Base-by-base conservation (phyloP, 768 basidiomycete species). In the Pluteus cervinus region DNA sequence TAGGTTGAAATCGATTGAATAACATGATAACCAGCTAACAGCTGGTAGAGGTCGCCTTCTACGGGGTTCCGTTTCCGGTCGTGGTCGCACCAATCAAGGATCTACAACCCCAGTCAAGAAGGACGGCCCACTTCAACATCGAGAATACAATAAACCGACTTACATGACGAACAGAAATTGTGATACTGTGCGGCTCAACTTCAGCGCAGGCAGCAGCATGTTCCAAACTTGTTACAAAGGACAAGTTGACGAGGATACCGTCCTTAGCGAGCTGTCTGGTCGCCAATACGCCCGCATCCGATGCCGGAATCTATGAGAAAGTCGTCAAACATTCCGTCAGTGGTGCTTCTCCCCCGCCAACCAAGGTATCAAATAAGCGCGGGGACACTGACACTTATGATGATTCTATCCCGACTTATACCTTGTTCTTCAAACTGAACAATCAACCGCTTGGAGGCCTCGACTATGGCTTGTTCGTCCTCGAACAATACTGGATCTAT, bases 191-290 rank as follows among this genome's bases (percentile, higher is more conserved):
- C 14, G 71, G 68, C 2, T 66, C 65, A 5, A 76, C 66, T 46
- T 73, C 73, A 18, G 68, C 66, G 41, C 80, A 81, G 3, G 65
- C 63, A n/a, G 61, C 61, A 4, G 73, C 76, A 41, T 82, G 80
- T 22, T 61, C 47, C n/a, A 79, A 57, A 32, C 58, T 62, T 4
- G 73, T 63, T n/a, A 79, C 77, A 31, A 71, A 47, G 25, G 61
- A 62, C 25, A 82, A 53, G 51, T 79, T 75, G 15, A 69, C 69
- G 15, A 65, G 57, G 21, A 79, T 69, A n/a, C 51, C 49, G 33
- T 69, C 48, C 15, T 53, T 44, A 24, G 59, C 53, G 8, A 80
- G 64, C 34, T 50, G 46, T 17, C 49, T 53, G 0, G 75, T 67
- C 5, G 79, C 78, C 17, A 41, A 36, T 9, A 80, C 62, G 11